phyloP scores from a whole-genome alignment of 805 yeast species.

The Priceomyces medius region DNA sequence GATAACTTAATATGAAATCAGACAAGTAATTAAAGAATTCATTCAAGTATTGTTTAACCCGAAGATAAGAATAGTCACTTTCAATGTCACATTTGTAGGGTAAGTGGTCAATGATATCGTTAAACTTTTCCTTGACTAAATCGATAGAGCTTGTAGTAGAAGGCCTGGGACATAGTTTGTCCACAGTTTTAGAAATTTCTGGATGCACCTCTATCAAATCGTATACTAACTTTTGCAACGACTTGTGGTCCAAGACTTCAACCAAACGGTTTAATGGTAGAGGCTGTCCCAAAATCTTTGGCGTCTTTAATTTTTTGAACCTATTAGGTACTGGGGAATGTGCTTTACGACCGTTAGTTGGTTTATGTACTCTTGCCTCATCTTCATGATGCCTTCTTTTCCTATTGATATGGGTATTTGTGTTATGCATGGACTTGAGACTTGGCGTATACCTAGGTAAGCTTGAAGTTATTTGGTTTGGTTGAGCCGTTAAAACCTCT shows the following conservation, averaged over 20 bases:
- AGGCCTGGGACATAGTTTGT: constrained; percentile 56
- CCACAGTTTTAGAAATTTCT: constrained; percentile 52
- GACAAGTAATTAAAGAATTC: constrained; percentile 71
- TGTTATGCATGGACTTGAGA: constrained; percentile 2
- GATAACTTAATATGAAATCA: constrained; percentile 69
- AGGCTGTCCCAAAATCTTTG: constrained; percentile 52
- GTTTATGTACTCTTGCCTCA: constrained; percentile 7
- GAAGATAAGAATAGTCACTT: constrained; percentile 72
- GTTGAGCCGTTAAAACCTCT: neutral
- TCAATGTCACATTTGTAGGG: constrained; percentile 76
- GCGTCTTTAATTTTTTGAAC: constrained; percentile 37
- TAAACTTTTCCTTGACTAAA: constrained; percentile 47
- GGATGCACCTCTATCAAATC: constrained; percentile 61
- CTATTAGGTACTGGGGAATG: constrained; percentile 6
- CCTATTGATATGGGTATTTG: constrained; percentile 4
- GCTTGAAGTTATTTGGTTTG: constrained; percentile 3
- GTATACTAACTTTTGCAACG: constrained; percentile 52
- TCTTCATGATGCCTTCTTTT: constrained; percentile 18
- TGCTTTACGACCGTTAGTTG: constrained; percentile 1
- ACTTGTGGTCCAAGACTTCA: constrained; percentile 62
- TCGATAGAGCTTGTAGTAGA: constrained; percentile 51
- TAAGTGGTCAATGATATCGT: constrained; percentile 46
- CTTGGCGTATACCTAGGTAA: constrained; percentile 5
- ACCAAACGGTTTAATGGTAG: constrained; percentile 64
- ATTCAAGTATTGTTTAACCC: constrained; percentile 65